These are phyloP conservation scores for Punica granatum DNA, from an alignment of 345 rosid species.

Conservation along the genomic window DNA sequence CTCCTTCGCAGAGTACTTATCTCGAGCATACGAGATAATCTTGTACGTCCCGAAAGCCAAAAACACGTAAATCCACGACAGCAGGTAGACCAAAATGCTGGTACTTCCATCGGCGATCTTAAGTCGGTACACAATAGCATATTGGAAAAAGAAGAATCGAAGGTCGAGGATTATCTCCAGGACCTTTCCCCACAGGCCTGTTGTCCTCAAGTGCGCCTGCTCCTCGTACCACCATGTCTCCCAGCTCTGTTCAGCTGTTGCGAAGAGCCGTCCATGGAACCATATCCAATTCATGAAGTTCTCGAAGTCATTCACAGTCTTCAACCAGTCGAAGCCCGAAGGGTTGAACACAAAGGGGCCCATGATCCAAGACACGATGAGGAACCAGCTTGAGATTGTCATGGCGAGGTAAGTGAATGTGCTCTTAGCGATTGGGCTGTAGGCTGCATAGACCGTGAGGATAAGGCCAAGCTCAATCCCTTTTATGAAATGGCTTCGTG, in stretches of 20 bases:
- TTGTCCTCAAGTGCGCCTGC: slow-evolving; percentile 10
- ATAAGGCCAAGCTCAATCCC: slow-evolving; percentile 10
- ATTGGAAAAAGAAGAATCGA: slow-evolving; percentile 16
- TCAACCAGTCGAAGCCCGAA: slow-evolving; percentile 15
- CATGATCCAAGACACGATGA: slow-evolving; percentile 12
- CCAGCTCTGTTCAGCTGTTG: slow-evolving; percentile 9
- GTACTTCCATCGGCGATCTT: slow-evolving; percentile 7
- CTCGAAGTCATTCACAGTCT: slow-evolving; percentile 10
- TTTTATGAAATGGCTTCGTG: slow-evolving; percentile 14
- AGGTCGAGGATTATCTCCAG: slow-evolving; percentile 7
- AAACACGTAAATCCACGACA: slow-evolving; percentile 8
- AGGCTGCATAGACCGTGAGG: slow-evolving; percentile 11
- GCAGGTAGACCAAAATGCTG: slow-evolving; percentile 7
- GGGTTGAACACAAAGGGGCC: slow-evolving; percentile 13
- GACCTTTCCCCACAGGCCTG: slow-evolving; percentile 10
- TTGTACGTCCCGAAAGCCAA: neutral
- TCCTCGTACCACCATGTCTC: slow-evolving; percentile 16
- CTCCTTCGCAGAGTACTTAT: slow-evolving; percentile 2
- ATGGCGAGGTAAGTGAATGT: slow-evolving; percentile 8
- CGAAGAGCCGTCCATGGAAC: neutral
- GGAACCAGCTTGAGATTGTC: slow-evolving; percentile 12
- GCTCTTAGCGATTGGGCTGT: slow-evolving; percentile 4
- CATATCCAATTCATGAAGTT: slow-evolving; percentile 15
- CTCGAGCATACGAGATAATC: neutral
- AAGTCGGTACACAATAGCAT: slow-evolving; percentile 9